Evolutionary conservation across 2,329 filamentous ascomycete species (phyloP), one percentile per base, ranked within the genome.

Genomic region (Trichoderma guizhouense): DNA sequence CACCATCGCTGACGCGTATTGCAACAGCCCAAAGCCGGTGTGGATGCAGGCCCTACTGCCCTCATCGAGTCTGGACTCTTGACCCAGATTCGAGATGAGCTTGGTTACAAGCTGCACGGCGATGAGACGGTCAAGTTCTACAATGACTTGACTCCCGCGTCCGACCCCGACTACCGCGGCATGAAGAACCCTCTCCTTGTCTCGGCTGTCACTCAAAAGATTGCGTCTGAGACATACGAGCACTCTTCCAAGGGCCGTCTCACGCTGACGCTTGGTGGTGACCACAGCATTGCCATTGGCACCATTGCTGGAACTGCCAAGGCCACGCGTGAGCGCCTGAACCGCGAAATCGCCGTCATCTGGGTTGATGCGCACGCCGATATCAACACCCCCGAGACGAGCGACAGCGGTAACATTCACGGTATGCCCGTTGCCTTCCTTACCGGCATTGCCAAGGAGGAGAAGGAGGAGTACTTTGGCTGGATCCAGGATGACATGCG

Each of bases 351-450:
- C 74, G 96, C 94, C 14, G 93, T 99, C 72, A 97, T 99, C 81
- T 99, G 96, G 96, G 96, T 99, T 36, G 96, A 99, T 82, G 96
- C 96, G 30, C 96, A 99, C 82, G 92, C 95, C 69, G 96, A 99
- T 82, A 98, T 99, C 86, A 99, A 99, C 85, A 94, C 93, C 1
- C 96, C 95, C 68, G 95, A 98, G 88, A 92, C 90, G 62, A 95
- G 92, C 75, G 92, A 88, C 55, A 96, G 92, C 76, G 96, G 96
- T 39, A 98, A 98, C 83, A 92, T 99, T 74, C 96, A 99, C 84
- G 96, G 96, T 77, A 99, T 99, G 96, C 96, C 96, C 3, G 93
- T 98, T 47, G 90, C 93, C 4, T 99, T 98, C 83, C 82, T 97
- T 76, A 95, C 94, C 0, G 94, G 96, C 0, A 85, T 99, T 71